A percentile compares a stretch with the other conserved stretches of the same genome.
Conservation (phyloP, 192 early-diverging fungal genomes). For the Anaeromyces robustus region DNA sequence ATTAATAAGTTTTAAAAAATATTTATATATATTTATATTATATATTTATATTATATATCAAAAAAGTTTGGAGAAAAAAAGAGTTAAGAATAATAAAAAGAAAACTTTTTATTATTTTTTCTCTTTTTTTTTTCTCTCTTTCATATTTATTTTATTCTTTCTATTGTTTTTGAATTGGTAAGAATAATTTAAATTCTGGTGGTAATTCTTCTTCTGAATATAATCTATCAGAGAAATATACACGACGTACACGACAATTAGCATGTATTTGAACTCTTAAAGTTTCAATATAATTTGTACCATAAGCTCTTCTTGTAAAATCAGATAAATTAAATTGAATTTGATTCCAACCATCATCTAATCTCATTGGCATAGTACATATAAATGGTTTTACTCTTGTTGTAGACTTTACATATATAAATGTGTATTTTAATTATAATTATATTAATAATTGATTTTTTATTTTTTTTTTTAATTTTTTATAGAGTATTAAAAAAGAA, state of each 20-base stretch:
- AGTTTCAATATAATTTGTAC: slow-evolving; percentile 75
- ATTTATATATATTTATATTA: no score
- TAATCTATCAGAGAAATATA: slow-evolving; percentile 83
- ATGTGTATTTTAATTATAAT: neutral
- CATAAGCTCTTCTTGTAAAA: slow-evolving; percentile 73
- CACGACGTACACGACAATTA: slow-evolving; percentile 68
- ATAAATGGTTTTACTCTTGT: slow-evolving; percentile 76
- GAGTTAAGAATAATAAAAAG: no score
- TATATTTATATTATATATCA: no score
- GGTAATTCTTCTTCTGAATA: slow-evolving; percentile 86
- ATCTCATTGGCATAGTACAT: slow-evolving; percentile 77
- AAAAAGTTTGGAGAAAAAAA: no score
- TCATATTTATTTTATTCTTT: neutral
- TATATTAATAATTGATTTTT: no score
- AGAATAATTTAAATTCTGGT: slow-evolving; percentile 76
- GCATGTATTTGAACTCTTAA: slow-evolving; percentile 80
- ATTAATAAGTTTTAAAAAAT: no score
- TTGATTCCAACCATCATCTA: slow-evolving; percentile 95
- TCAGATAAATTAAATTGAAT: slow-evolving; percentile 79
- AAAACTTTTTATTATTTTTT: no score
- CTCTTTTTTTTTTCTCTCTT: no score
- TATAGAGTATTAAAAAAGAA: neutral
- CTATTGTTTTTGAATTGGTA: slow-evolving; percentile 52
- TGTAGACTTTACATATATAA: slow-evolving; percentile 26
- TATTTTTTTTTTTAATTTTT: neutral